Percentiles rank a stretch among this genome's conserved stretches.
phyloP scores from a whole-genome alignment of 2,329 filamentous ascomycete species.

The Coniochaeta ligniaria region DNA sequence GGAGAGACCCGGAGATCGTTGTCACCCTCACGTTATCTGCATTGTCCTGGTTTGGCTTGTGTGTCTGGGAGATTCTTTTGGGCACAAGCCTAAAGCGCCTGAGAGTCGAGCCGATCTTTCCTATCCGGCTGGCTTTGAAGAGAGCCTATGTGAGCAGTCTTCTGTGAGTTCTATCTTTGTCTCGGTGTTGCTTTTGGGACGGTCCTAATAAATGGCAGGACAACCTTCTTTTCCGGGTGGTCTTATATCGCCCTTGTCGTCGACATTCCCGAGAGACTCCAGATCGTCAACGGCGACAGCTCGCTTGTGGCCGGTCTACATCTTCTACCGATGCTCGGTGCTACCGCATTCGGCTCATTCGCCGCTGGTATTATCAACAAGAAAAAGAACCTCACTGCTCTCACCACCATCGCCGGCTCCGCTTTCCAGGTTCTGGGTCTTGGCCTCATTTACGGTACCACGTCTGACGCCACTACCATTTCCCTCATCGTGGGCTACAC shows the following conservation, averaged over 20 bases:
- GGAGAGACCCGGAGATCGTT: slow-evolving; percentile 45
- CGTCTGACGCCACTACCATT: slow-evolving; percentile 15
- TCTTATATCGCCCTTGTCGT: slow-evolving; percentile 52
- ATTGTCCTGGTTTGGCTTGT: slow-evolving; percentile 39
- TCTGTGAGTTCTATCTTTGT: slow-evolving; percentile 29
- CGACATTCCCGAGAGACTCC: slow-evolving; percentile 52
- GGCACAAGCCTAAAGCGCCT: slow-evolving; percentile 24
- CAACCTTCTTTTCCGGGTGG: slow-evolving; percentile 50
- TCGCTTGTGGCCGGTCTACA: slow-evolving; percentile 49
- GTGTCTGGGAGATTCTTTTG: slow-evolving; percentile 43
- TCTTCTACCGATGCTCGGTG: slow-evolving; percentile 49
- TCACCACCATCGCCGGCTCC: slow-evolving; percentile 40
- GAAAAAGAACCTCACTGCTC: slow-evolving; percentile 45
- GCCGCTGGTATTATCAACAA: slow-evolving; percentile 45
- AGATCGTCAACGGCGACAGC: slow-evolving; percentile 47
- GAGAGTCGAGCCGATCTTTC: slow-evolving; percentile 47
- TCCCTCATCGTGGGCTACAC: slow-evolving; percentile 34
- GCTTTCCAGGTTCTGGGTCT: slow-evolving; percentile 45
- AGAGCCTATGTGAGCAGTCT: slow-evolving; percentile 45
- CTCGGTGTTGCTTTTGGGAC: no score
- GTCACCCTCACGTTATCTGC: slow-evolving; percentile 38
- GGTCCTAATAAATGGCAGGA: slow-evolving; percentile 23
- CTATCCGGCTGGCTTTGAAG: slow-evolving; percentile 36
- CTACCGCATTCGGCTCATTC: slow-evolving; percentile 50
- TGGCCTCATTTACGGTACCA: slow-evolving; percentile 32